Conservation (phyloP, 2,329 filamentous ascomycete genomes). For the Curvularia sp. region DNA sequence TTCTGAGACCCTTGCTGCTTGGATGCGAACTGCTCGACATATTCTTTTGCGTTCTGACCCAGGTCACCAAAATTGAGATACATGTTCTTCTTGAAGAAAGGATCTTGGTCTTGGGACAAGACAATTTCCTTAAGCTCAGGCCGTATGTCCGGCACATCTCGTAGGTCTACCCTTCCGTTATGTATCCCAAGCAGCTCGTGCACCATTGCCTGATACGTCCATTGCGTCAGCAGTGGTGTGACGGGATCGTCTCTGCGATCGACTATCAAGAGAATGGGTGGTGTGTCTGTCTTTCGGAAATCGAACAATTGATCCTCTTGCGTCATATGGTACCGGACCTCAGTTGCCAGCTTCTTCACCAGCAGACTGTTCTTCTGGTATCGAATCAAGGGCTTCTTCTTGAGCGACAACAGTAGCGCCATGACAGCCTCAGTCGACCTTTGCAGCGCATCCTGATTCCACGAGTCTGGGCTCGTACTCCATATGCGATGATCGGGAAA, state of each 20-base stretch:
- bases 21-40: slow-evolving; percentile 96
- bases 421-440: slow-evolving; percentile 86
- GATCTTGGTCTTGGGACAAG: slow-evolving; percentile 93
- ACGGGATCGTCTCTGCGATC: slow-evolving; percentile 94
- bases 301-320: slow-evolving; percentile 97
- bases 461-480: slow-evolving; percentile 81
- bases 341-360: slow-evolving; percentile 90
- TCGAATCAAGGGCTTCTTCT: slow-evolving; percentile 94
- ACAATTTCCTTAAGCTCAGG: slow-evolving; percentile 94
- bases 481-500: slow-evolving; percentile 79
- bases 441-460: slow-evolving; percentile 89
- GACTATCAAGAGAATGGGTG: slow-evolving; percentile 87
- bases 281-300: slow-evolving; percentile 92
- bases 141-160: slow-evolving; percentile 80
- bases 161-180: slow-evolving; percentile 92
- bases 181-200: slow-evolving; percentile 93
- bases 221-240: slow-evolving; percentile 92
- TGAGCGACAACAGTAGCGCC: slow-evolving; percentile 83
- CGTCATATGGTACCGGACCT: slow-evolving; percentile 89
- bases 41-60: slow-evolving; percentile 96
- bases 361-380: slow-evolving; percentile 91
- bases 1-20: slow-evolving; percentile 97
- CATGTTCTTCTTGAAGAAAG: slow-evolving; percentile 99
- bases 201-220: slow-evolving; percentile 99
- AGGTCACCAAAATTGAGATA: slow-evolving; percentile 96